These are phyloP conservation scores for Neurospora sp. DNA, from an alignment of 495 filamentous ascomycete species.

Conservation along the genomic window DNA sequence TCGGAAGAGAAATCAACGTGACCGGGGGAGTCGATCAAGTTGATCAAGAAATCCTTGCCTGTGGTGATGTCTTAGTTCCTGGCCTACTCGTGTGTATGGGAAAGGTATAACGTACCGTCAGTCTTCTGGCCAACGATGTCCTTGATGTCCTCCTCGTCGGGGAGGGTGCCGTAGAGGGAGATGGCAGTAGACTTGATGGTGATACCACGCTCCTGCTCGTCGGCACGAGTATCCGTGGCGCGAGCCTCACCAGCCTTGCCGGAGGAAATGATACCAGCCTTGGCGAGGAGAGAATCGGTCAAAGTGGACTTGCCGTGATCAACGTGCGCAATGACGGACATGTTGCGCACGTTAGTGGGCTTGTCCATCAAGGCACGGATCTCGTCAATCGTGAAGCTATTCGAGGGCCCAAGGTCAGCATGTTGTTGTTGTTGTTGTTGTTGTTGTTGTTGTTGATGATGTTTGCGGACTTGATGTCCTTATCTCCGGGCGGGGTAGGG, in stretches of 20 bases:
- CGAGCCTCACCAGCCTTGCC: constrained; percentile 93
- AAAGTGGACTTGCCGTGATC: constrained; percentile 99
- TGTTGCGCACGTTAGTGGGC: constrained; percentile 90
- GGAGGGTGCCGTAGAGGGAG: constrained; percentile 85
- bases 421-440: not conserved
- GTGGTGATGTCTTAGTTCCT: not conserved
- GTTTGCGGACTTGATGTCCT: constrained; percentile 16
- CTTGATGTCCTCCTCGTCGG: constrained; percentile 80
- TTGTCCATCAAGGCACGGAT: constrained; percentile 94
- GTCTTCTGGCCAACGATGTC: constrained; percentile 79
- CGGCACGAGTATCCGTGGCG: constrained; percentile 92
- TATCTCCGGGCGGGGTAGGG: constrained; percentile 36
- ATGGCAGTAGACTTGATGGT: constrained; percentile 99
- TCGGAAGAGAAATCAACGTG: constrained; percentile 99
- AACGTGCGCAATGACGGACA: constrained; percentile 99
- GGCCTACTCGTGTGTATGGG: not conserved
- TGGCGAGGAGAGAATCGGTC: constrained; percentile 97
- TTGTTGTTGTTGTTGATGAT: not conserved
- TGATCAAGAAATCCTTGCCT: constrained; percentile 95
- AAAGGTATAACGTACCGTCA: constrained; percentile 35
- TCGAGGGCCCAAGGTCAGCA: constrained; percentile 21
- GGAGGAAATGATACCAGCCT: constrained; percentile 98
- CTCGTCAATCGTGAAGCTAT: constrained; percentile 98
- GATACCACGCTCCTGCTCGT: constrained; percentile 99
- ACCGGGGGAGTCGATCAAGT: constrained; percentile 99